Base-by-base conservation (phyloP, 805 yeast genomes). In the Spathaspora hagerdaliae region DNA sequence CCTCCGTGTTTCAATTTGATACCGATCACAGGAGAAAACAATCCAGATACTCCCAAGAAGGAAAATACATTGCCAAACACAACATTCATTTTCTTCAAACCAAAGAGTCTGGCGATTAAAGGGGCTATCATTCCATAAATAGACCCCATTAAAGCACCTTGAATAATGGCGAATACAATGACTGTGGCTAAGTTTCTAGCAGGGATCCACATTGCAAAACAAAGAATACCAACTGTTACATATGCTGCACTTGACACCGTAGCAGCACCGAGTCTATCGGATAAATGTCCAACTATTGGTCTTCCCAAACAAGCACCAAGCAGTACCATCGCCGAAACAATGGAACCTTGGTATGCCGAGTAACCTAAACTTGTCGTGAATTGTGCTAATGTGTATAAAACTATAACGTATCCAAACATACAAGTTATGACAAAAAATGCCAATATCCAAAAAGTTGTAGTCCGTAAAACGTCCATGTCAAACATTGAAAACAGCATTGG, bases 21-120 rank as follows among this genome's bases (percentile, higher is more conserved):
- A 6, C 87, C 87, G 48, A 83, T 74, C 19, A 82, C 72, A 1
- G 87, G 87, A 1, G 87, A 74, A 1, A 71, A 75, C n/a, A 78
- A 59, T 2, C 80, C 79, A 31, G 77, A 65, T 0, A 64, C 47
- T 7, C 84, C 87, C 38, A 75, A 55, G 32, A 73, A 60, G 11
- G 72, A 53, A 86, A 85, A 82, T 4, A 75, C 51, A 77, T 79
- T 69, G 14, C 79, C 75, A 42, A 74, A 63, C 0, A 73, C 60
- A 13, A 78, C 74, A 38, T 75, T 75, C 55, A 81, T 59, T 51
- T 75, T 78, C 34, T 69, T 58, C 29, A 82, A 58, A 0, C 88
- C 88, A 13, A 76, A 75, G 26, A 81, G 63, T 42, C 81, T 60
- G 1, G 83, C 74, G 1, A 72, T 59, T 26, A 79, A 64, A 3